Conservation (phyloP, 805 yeast species). For the Spathaspora gorwiae region DNA sequence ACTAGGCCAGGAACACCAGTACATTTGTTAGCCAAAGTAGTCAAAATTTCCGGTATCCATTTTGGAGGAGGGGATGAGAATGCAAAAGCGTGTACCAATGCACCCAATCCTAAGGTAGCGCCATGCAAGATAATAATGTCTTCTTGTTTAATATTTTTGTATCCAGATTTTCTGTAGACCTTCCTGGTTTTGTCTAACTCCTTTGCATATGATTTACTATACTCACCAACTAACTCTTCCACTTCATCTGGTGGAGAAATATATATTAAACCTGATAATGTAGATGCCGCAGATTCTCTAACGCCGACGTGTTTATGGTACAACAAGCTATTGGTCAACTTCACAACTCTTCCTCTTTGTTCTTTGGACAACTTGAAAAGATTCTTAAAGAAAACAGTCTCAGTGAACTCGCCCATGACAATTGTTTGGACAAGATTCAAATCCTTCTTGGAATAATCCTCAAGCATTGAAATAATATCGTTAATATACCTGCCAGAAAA, state of each 20-base stretch:
- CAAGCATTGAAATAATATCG: constrained; percentile 34
- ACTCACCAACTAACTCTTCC: constrained; percentile 37
- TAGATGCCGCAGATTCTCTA: constrained; percentile 64
- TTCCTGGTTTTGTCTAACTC: constrained; percentile 39
- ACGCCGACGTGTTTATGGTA: constrained; percentile 68
- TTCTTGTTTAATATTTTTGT: constrained; percentile 32
- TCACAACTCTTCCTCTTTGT: constrained; percentile 49
- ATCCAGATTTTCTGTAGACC: constrained; percentile 34
- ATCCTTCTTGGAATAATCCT: constrained; percentile 25
- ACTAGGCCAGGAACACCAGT: constrained; percentile 70
- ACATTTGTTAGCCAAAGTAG: constrained; percentile 65
- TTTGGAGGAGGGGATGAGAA: constrained; percentile 85
- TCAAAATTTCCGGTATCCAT: constrained; percentile 79
- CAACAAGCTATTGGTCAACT: constrained; percentile 48
- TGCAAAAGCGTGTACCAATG: constrained; percentile 84
- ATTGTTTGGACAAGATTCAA: constrained; percentile 48
- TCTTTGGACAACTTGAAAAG: constrained; percentile 46
- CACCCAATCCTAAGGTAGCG: constrained; percentile 83
- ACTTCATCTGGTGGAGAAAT: constrained; percentile 46
- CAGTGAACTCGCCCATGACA: constrained; percentile 64
- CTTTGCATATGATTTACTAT: constrained; percentile 26
- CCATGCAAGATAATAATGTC: constrained; percentile 63
- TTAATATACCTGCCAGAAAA: constrained; percentile 18
- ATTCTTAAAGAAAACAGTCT: constrained; percentile 67
- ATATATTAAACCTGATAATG: constrained; percentile 79